phyloP scores from a whole-genome alignment of 23 red algal genomes.

The Porphyridium purpureum region DNA sequence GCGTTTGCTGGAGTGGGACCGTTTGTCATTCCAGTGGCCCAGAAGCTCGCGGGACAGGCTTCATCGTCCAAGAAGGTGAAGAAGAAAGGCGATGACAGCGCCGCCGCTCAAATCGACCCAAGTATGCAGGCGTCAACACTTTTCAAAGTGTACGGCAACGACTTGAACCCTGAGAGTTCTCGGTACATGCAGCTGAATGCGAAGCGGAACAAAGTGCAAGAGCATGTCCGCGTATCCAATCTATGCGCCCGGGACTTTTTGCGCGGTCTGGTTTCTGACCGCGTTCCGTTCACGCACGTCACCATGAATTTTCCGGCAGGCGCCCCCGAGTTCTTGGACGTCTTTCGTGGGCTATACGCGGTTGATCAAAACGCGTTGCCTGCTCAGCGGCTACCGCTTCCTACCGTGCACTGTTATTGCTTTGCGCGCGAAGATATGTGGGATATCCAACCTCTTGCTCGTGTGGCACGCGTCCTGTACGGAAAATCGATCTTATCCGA shows the following conservation, averaged over 20 bases:
- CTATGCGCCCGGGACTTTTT: constrained; percentile 50
- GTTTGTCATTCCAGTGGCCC: constrained; percentile 70
- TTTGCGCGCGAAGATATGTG: constrained; percentile 29
- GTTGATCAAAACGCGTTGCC: neutral
- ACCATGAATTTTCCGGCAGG: constrained; percentile 83
- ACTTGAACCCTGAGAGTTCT: constrained; percentile 58
- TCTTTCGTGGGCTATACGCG: constrained; percentile 46
- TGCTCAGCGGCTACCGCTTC: constrained; percentile 13
- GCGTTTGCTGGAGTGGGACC: constrained; percentile 93
- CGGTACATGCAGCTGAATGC: constrained; percentile 47
- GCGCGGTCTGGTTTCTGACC: constrained; percentile 12
- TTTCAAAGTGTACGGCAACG: constrained; percentile 61
- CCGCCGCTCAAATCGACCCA: no score
- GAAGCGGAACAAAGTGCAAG: constrained; percentile 21
- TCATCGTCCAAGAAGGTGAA: constrained; percentile 1
- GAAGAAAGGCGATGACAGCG: no score
- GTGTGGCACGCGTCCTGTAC: constrained; percentile 12
- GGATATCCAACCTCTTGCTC: constrained; percentile 1
- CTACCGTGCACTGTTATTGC: constrained; percentile 67
- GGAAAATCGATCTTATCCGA: neutral
- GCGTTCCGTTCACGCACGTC: constrained; percentile 28
- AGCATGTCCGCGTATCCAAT: constrained; percentile 19
- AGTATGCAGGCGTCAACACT: no score
- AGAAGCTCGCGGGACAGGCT: neutral
- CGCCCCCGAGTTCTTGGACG: constrained; percentile 53